phyloP scores from a whole-genome alignment of 2,329 filamentous ascomycete species.

The Aspergillus neotritici region DNA sequence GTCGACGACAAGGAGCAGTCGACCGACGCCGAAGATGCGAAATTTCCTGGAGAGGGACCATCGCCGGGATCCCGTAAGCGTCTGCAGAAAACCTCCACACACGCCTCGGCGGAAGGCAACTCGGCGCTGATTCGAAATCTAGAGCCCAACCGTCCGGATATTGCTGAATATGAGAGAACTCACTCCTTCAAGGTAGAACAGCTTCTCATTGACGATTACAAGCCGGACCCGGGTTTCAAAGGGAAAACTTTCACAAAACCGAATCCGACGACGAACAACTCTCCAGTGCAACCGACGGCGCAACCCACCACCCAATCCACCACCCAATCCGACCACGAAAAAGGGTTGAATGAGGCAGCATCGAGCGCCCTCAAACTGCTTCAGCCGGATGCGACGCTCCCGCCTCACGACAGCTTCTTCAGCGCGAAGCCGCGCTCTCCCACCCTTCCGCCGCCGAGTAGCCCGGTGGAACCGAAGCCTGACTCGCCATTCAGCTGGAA shows the following conservation, averaged over 20 bases:
- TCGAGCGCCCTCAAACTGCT: slow-evolving; percentile 1
- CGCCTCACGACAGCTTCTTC: too few relatives aligned
- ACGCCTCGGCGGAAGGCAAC: slow-evolving; percentile 52
- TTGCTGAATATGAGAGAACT: slow-evolving; percentile 54
- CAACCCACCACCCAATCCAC: too few relatives aligned
- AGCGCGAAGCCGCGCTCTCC: too few relatives aligned
- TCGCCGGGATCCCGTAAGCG: slow-evolving; percentile 33
- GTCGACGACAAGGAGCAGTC: slow-evolving; percentile 22
- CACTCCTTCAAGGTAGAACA: slow-evolving; percentile 42
- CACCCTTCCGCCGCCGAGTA: slow-evolving; percentile 16
- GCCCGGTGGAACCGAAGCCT: slow-evolving; percentile 2
- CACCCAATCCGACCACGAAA: too few relatives aligned
- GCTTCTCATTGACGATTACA: slow-evolving; percentile 20
- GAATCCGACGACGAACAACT: too few relatives aligned
- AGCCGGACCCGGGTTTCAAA: slow-evolving; percentile 35
- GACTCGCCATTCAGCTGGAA: slow-evolving; percentile 23
- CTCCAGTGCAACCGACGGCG: too few relatives aligned
- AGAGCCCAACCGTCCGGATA: slow-evolving; percentile 59
- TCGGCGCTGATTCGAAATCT: slow-evolving; percentile 61
- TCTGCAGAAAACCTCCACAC: slow-evolving; percentile 22
- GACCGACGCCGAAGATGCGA: slow-evolving; percentile 17
- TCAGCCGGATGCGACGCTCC: neutral
- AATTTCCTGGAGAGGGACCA: slow-evolving; percentile 26
- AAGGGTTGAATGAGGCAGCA: neutral
- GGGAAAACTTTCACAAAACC: too few relatives aligned